Conservation (phyloP, 805 yeast genomes). For the Cyberlindnera saturnus region DNA sequence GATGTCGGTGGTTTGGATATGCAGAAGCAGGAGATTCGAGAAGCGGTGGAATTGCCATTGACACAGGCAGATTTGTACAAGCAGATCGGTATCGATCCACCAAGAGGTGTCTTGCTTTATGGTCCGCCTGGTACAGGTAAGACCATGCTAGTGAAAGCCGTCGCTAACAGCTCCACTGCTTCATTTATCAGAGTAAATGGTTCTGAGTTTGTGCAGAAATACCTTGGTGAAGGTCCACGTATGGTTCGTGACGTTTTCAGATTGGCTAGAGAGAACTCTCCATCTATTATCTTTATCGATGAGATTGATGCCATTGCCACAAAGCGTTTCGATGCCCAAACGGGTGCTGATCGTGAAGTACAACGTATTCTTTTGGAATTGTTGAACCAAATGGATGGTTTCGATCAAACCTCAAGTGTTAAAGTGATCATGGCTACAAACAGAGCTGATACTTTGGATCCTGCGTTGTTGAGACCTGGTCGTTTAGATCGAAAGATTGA, state of each 20-base stretch:
- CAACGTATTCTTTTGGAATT: slow-evolving; percentile 95
- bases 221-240: slow-evolving; percentile 98
- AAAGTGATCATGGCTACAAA: slow-evolving; percentile 99
- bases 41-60: slow-evolving; percentile 95
- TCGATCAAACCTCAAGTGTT: slow-evolving; percentile 91
- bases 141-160: slow-evolving; percentile 98
- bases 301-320: slow-evolving; percentile 99
- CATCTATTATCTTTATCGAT: slow-evolving; percentile 94
- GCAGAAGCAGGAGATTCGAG: slow-evolving; percentile 98
- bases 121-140: slow-evolving; percentile 99
- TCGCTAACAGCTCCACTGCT: slow-evolving; percentile 94
- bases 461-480: slow-evolving; percentile 97
- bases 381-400: slow-evolving; percentile 98
- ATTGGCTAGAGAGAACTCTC: slow-evolving; percentile 95
- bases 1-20: slow-evolving; percentile 98
- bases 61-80: slow-evolving; percentile 93
- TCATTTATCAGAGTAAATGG: slow-evolving; percentile 96
- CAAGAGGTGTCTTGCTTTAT: slow-evolving; percentile 92
- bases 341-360: slow-evolving; percentile 99
- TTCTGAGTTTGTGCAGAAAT: slow-evolving; percentile 96
- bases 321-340: slow-evolving; percentile 98
- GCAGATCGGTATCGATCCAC: slow-evolving; percentile 98
- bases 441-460: slow-evolving; percentile 98
- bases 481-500: slow-evolving; percentile 97
- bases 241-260: slow-evolving; percentile 99